Evolutionary conservation across 768 basidiomycete genomes (phyloP).

Genomic region (Rhodotorula diobovata): DNA sequence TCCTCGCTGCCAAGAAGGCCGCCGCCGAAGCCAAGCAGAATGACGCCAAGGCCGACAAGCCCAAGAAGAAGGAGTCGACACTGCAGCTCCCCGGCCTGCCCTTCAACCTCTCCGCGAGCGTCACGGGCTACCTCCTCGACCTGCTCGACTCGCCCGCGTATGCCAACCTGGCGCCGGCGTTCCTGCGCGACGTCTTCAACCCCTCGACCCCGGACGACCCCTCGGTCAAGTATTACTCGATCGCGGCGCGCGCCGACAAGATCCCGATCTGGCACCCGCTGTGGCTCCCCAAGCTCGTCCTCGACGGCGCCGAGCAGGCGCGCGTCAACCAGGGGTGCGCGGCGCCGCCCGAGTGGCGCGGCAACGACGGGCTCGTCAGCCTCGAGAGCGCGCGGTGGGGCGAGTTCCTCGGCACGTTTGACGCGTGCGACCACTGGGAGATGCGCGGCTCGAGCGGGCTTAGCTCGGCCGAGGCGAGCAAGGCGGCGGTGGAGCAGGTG

Average conservation of each 20-base stretch:
- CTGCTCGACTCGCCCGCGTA: conserved; percentile 95
- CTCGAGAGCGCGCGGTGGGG: conserved; percentile 87
- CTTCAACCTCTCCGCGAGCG: conserved; percentile 68
- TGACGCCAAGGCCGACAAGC: conserved; percentile 6
- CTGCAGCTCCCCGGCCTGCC: conserved; percentile 44
- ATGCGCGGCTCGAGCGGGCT: conserved; percentile 77
- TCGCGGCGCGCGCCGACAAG: conserved; percentile 61
- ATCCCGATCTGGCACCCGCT: conserved; percentile 78
- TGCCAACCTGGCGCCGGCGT: conserved; percentile 80
- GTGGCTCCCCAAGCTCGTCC: conserved; percentile 90
- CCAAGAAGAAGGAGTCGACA: not conserved
- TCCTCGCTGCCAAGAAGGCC: conserved; percentile 33
- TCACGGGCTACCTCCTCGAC: conserved; percentile 79
- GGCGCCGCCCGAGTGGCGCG: conserved; percentile 54
- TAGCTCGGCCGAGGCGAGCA: conserved; percentile 38
- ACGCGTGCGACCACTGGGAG: conserved; percentile 94
- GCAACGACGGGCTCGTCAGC: conserved; percentile 87
- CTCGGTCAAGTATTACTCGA: conserved; percentile 81
- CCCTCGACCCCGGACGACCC: conserved; percentile 72
- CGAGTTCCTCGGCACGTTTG: conserved; percentile 82
- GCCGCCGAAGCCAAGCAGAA: conserved; percentile 29
- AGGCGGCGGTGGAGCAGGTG: conserved; percentile 27
- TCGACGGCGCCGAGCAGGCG: conserved; percentile 76
- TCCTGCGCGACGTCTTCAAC: conserved; percentile 72
- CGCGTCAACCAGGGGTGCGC: conserved; percentile 48